A percentile compares a stretch with the other conserved stretches of the same genome.
Evolutionary conservation across 352 stramenopile species (phyloP).

Genomic region (Phytophthora europaea): DNA sequence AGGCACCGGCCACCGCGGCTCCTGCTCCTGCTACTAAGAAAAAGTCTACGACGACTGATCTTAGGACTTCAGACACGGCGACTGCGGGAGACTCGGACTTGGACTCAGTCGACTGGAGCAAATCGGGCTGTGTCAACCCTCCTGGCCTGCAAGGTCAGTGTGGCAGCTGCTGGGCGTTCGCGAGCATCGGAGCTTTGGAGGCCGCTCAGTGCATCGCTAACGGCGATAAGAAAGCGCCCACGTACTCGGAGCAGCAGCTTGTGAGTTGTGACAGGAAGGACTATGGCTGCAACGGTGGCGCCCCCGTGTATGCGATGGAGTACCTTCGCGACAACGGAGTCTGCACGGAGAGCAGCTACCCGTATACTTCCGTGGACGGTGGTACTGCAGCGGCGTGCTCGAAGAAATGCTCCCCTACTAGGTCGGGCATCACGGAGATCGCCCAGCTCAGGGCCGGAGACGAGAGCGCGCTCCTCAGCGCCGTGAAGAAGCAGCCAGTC

Average conservation of each 20-base stretch:
- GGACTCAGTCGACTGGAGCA: conserved; percentile 56
- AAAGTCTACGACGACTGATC: conserved; percentile 4
- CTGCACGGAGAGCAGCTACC: conserved; percentile 79
- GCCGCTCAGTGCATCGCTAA: conserved; percentile 87
- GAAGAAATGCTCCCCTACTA: conserved; percentile 42
- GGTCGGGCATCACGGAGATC: conserved; percentile 60
- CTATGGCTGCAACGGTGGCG: conserved; percentile 93
- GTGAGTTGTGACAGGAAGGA: conserved; percentile 92
- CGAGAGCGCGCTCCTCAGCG: conserved; percentile 82
- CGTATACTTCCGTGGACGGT: conserved; percentile 73
- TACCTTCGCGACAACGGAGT: conserved; percentile 91
- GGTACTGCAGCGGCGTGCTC: conserved; percentile 44
- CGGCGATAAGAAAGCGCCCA: conserved; percentile 66
- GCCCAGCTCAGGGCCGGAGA: conserved; percentile 61
- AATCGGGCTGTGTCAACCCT: conserved; percentile 47
- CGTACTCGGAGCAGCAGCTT: conserved; percentile 94
- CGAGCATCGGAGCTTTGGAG: conserved; percentile 92
- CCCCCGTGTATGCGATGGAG: conserved; percentile 91
- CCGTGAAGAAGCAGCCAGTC: conserved; percentile 95
- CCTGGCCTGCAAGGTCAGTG: conserved; percentile 97
- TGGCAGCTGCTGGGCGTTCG: conserved; percentile 98
- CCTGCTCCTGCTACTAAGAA: conserved; percentile 27
- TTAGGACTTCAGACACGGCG: conserved; percentile 7
- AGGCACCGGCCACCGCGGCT: conserved; percentile 1
- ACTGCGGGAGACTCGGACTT: conserved; percentile 27